Base-by-base conservation (phyloP, 192 early-diverging fungal species). In the Coemansia sp. region DNA sequence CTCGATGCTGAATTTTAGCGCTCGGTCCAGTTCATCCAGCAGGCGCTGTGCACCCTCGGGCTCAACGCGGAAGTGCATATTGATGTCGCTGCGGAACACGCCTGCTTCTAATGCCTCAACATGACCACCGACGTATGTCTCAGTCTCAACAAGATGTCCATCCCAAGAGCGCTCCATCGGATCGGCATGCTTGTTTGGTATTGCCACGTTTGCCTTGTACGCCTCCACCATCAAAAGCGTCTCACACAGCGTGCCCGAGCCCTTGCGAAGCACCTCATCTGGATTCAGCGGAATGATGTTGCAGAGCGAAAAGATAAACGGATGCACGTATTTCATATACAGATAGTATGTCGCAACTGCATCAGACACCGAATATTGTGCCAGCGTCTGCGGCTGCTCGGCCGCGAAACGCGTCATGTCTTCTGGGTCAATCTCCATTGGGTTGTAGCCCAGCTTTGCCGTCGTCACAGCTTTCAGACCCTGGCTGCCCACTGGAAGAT, bases 321-420 rank as follows among this genome's bases (percentile, higher is more conserved):
- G 96, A 73, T 99, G 91, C 26, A 99, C 94, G 74, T 99, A 97
- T 76, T 98, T 97, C 95, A 98, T 99, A 67, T 98, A 99, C 8
- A 99, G 77, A 56, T 99, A 99, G 72, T 97, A 99, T 0, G 97
- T 99, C 0, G 97, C 97, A 8, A 99, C 97, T 0, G 97, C 97
- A 82, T 99, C 97, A 24, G 97, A 99, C 30, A 99, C 97, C 8
- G 96, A 97, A 73, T 99, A 99, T 68, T 98, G 95, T 4, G 97
- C 93, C 53, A 99, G 81, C 7, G 83, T 89, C 67, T 98, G 95
- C 23, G 97, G 97, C 55, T 91, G 80, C 68, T 98, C 94, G 3
- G 83, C 69, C 0, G 97, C 97, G 72, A 91, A 96, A 73, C 87
- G 82, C 19, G 95, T 97, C 97, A 99, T 99, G 67, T 95, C 94